phyloP scores from a whole-genome alignment of 1,284 basidiomycete genomes.

The Wallemia ichthyophaga region DNA sequence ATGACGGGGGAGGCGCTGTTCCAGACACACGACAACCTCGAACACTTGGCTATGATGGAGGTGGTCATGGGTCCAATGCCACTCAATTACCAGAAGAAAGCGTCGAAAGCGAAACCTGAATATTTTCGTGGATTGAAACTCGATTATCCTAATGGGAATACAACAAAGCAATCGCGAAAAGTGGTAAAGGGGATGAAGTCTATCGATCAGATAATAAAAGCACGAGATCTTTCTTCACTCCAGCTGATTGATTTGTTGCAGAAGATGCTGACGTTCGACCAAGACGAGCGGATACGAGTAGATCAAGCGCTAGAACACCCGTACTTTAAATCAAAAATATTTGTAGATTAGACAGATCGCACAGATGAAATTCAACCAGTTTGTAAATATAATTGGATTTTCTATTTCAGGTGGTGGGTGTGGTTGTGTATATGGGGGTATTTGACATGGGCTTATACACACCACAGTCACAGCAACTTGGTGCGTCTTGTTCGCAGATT shows the following conservation, averaged over 20 bases:
- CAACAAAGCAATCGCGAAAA: constrained; percentile 64
- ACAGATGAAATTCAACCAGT: background rate
- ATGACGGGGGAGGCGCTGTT: constrained; percentile 91
- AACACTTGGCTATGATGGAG: constrained; percentile 99
- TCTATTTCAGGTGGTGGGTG: background rate
- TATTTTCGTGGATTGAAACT: constrained; percentile 66
- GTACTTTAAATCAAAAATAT: constrained; percentile 25
- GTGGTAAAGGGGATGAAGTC: constrained; percentile 65
- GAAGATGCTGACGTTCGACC: constrained; percentile 71
- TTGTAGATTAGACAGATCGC: background rate
- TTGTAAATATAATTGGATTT: background rate
- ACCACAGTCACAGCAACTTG: background rate
- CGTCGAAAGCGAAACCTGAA: constrained; percentile 44
- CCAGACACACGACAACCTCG: constrained; percentile 95
- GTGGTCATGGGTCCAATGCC: constrained; percentile 95
- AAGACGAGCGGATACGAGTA: constrained; percentile 53
- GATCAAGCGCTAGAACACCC: constrained; percentile 59
- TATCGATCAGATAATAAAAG: constrained; percentile 27
- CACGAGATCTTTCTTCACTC: constrained; percentile 1
- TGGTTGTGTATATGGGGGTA: too few species aligned
- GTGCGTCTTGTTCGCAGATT: background rate
- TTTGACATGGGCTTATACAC: too few species aligned
- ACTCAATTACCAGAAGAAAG: constrained; percentile 30
- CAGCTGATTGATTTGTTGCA: constrained; percentile 65
- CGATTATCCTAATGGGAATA: constrained; percentile 69